A percentile compares a stretch with the other conserved stretches of the same genome.
phyloP scores from a whole-genome alignment of 441 rosid genomes.

The Raphanus hybrid region DNA sequence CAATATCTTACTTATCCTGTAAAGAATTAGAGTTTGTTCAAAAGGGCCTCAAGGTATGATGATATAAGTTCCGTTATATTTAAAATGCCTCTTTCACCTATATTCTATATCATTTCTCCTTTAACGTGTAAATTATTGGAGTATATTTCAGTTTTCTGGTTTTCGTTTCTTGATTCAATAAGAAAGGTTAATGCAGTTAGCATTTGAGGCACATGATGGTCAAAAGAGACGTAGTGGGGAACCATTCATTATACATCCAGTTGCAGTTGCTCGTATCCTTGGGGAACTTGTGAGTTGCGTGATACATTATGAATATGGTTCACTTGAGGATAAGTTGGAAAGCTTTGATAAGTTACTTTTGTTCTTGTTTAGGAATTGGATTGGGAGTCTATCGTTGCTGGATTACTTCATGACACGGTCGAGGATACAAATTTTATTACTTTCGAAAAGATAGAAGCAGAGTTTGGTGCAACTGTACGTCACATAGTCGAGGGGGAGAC shows the following conservation, averaged over 20 bases:
- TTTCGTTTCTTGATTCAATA: conserved; percentile 36
- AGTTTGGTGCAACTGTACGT: conserved; percentile 89
- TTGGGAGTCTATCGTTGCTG: conserved; percentile 82
- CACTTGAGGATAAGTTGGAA: conserved; percentile 29
- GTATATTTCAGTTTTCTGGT: conserved; percentile 25
- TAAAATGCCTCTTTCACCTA: conserved; percentile 20
- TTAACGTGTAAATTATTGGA: conserved; percentile 5
- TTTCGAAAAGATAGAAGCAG: conserved; percentile 91
- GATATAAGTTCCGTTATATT: conserved; percentile 27
- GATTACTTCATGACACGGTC: conserved; percentile 96
- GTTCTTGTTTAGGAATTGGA: too few species aligned
- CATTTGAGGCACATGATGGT: conserved; percentile 94
- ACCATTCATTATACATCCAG: conserved; percentile 92
- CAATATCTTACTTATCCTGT: conserved; percentile 77
- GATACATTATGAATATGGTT: conserved; percentile 30
- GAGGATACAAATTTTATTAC: conserved; percentile 97
- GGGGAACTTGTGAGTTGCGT: conserved; percentile 89
- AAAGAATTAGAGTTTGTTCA: conserved; percentile 84
- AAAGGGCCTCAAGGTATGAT: conserved; percentile 77
- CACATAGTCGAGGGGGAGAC: conserved; percentile 99
- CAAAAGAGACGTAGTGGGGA: conserved; percentile 95
- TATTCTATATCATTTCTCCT: conserved; percentile 2
- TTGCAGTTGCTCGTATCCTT: conserved; percentile 90
- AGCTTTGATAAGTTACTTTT: neutral
- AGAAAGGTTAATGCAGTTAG: conserved; percentile 70